phyloP scores from a whole-genome alignment of 2,329 filamentous ascomycete genomes.

The Xylaria arbuscula region DNA sequence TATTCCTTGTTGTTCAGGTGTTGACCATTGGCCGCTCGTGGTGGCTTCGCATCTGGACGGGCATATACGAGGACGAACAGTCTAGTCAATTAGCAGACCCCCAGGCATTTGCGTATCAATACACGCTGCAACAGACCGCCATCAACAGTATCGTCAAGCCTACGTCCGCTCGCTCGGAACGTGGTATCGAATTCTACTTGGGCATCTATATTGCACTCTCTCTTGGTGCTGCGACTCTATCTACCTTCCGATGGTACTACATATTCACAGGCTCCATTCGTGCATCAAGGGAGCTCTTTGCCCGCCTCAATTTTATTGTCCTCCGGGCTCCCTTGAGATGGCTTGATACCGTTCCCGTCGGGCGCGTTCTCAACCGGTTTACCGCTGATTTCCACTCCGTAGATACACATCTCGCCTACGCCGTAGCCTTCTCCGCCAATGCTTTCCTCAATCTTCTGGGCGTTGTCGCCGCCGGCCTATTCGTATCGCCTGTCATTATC shows the following conservation, averaged over 20 bases:
- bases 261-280: constrained; percentile 73
- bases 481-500: constrained; percentile 76
- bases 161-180: constrained; percentile 45
- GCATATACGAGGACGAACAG: constrained; percentile 53
- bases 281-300: constrained; percentile 76
- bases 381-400: constrained; percentile 81
- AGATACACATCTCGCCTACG: constrained; percentile 73
- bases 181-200: constrained; percentile 71
- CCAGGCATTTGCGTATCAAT: constrained; percentile 57
- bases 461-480: constrained; percentile 72
- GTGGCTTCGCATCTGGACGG: constrained; percentile 74
- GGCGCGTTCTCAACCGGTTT: constrained; percentile 81
- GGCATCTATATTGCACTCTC: constrained; percentile 74
- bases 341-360: constrained; percentile 83
- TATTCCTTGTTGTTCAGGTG: constrained; percentile 67
- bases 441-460: constrained; percentile 72
- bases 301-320: constrained; percentile 72
- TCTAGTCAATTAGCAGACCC: constrained; percentile 40
- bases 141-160: constrained; percentile 54
- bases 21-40: constrained; percentile 69
- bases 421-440: constrained; percentile 69
- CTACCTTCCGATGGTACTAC: constrained; percentile 71
- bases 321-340: constrained; percentile 79
- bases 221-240: constrained; percentile 65
- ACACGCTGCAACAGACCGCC: constrained; percentile 60